Evolutionary conservation across 257 asterid species (phyloP).

Genomic region (Solanum arcanum): DNA sequence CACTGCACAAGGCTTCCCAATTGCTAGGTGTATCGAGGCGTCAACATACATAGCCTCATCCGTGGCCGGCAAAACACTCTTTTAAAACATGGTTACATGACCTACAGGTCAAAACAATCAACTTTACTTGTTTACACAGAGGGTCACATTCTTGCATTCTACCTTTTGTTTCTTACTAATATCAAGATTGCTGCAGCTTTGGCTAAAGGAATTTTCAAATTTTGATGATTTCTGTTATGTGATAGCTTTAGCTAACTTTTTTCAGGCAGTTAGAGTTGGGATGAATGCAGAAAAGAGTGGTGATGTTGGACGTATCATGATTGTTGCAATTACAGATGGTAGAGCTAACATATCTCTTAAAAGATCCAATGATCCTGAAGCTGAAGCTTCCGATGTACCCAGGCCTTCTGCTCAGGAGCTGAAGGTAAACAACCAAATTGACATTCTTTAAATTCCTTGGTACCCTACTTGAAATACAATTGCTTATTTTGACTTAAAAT

Average conservation of each 20-base stretch:
- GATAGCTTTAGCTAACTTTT: not conserved
- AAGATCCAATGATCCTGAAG: slow-evolving; percentile 81
- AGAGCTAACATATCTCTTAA: slow-evolving; percentile 94
- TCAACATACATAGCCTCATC: not conserved
- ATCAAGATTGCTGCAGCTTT: not conserved
- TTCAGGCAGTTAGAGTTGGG: slow-evolving; percentile 94
- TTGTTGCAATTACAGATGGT: slow-evolving; percentile 93
- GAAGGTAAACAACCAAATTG: slow-evolving; percentile 32
- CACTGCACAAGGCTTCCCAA: not conserved
- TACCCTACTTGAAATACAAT: not conserved
- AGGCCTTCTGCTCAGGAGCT: slow-evolving; percentile 77
- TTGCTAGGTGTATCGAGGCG: not conserved
- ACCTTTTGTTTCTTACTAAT: not conserved
- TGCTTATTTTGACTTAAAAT: not conserved
- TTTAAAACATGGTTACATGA: not conserved
- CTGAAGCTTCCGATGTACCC: slow-evolving; percentile 58
- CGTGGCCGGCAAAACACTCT: not conserved
- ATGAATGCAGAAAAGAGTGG: slow-evolving; percentile 97
- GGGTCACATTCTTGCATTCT: not conserved
- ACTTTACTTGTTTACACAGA: not conserved
- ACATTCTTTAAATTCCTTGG: not conserved
- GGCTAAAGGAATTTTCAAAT: not conserved
- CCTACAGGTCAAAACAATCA: not conserved
- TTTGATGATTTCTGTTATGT: not conserved
- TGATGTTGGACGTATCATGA: slow-evolving; percentile 95